Evolutionary conservation across 225 moss, liverwort and hornwort species (phyloP), one percentile per base, ranked within the genome.

Genomic region (Pseudisothecium myosuroides): DNA sequence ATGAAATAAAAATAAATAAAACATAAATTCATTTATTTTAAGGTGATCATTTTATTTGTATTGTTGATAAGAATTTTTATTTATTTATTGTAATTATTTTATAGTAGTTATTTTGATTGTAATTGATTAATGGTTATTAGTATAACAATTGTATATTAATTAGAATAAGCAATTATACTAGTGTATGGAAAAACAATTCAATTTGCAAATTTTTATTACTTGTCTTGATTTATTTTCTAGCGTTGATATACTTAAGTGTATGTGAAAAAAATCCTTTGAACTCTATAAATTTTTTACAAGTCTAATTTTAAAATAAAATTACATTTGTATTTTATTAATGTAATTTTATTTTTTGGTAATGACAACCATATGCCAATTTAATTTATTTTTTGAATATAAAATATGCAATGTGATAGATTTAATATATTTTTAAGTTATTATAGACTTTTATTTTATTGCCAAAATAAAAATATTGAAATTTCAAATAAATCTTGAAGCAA

Each of bases 221-320:
- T 22, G 1, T 21, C 2, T 68, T 6, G 9, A 5, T 14, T 67
- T 41, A 41, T 26, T 71, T 71, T 12, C 9, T 15, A 71, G 5
- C 2, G 0, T 71, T 41, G 5, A 71, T 26, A 14, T 0, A 39
- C 0, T 39, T 3, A 39, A 23, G 7, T 22, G 0, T 12, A n/a
- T 68, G 7, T 14, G 4, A 14, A 41, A 71, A 21, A 9, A 41
- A 12, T 4, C 20, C 23, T 23, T 24, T 13, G 0, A 15, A 20
- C 3, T 37, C 1, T 66, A 0, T 12, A 68, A 23, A 22, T 39
- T n/a, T 69, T 69, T 68, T 12, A 23, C 4, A 68, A 21, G 12
- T 7, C 12, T 23, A n/a, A 5, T n/a, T n/a, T n/a, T 39, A 23
- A 39, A 39, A 14, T 39, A 24, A 54, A 69, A 69, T 23, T 3